Conservation (phyloP, 78 protist genomes). For the Dictyostelium firmibasis region DNA sequence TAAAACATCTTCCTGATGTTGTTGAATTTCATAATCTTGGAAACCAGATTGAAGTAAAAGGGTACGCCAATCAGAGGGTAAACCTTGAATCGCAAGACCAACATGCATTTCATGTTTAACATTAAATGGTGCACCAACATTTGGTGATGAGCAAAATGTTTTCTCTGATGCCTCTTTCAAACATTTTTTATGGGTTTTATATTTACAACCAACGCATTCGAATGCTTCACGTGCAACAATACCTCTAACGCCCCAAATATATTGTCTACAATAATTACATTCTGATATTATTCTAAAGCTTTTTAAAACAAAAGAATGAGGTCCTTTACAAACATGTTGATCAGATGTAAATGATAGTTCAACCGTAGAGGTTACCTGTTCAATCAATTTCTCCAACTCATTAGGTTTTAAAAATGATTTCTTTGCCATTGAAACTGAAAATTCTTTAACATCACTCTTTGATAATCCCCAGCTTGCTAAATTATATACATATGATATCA, state of each 20-base stretch:
- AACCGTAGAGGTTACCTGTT: not conserved
- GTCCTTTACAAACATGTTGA: slow-evolving; percentile 27
- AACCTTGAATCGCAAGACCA: slow-evolving; percentile 80
- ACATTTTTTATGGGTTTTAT: slow-evolving; percentile 68
- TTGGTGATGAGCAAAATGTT: slow-evolving; percentile 31
- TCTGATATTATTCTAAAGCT: slow-evolving; percentile 50
- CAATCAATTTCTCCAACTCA: not conserved
- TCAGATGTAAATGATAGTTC: slow-evolving; percentile 43
- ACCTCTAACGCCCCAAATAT: slow-evolving; percentile 77
- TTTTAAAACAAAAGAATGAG: slow-evolving; percentile 57
- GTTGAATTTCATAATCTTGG: slow-evolving; percentile 73
- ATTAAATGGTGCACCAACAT: slow-evolving; percentile 86
- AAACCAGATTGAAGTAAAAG: slow-evolving; percentile 60
- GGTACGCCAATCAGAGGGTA: slow-evolving; percentile 55
- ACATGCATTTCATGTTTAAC: slow-evolving; percentile 86
- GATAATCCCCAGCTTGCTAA: slow-evolving; percentile 50
- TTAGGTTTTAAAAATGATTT: not conserved
- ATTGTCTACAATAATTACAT: slow-evolving; percentile 59
- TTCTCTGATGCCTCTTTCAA: slow-evolving; percentile 45
- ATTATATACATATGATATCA: slow-evolving; percentile 53
- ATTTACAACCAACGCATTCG: slow-evolving; percentile 80
- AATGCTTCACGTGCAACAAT: slow-evolving; percentile 60
- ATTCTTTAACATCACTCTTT: slow-evolving; percentile 44
- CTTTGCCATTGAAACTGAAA: slow-evolving; percentile 10
- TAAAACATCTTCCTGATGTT: slow-evolving; percentile 78